Evolutionary conservation across 805 yeast genomes (phyloP).

Genomic region (Jamesozyma gamospora): DNA sequence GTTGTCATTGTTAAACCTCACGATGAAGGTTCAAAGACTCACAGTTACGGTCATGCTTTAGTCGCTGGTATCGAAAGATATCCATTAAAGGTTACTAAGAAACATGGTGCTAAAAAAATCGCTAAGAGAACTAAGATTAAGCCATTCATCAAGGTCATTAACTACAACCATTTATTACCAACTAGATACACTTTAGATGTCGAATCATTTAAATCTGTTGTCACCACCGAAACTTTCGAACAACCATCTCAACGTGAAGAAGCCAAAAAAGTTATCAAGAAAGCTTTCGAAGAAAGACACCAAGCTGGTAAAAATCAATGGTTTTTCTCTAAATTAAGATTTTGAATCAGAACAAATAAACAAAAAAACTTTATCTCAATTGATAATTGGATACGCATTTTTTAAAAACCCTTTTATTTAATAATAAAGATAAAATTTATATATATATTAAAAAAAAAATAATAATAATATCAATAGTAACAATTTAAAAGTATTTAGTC

Average conservation of each 20-base stretch:
- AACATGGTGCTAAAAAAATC: conserved; percentile 89
- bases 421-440: neutral
- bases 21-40: conserved; percentile 97
- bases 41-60: conserved; percentile 98
- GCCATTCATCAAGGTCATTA: conserved; percentile 97
- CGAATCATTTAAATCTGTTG: conserved; percentile 84
- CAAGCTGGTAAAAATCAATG: conserved; percentile 99
- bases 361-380: neutral
- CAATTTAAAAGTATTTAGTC: conserved; percentile 3
- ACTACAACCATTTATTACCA: conserved; percentile 99
- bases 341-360: too few species aligned
- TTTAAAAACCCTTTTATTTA: neutral
- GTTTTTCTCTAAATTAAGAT: conserved; percentile 97
- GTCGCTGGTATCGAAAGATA: conserved; percentile 99
- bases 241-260: conserved; percentile 98
- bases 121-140: conserved; percentile 95
- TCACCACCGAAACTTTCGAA: conserved; percentile 85
- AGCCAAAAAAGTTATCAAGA: conserved; percentile 97
- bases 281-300: conserved; percentile 98
- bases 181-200: conserved; percentile 97
- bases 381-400: neutral
- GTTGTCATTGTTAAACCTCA: conserved; percentile 96
- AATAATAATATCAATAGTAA: too few species aligned
- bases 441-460: neutral
- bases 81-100: conserved; percentile 93